phyloP scores from a whole-genome alignment of 2,329 filamentous ascomycete genomes.

The Fusarium torreyae region DNA sequence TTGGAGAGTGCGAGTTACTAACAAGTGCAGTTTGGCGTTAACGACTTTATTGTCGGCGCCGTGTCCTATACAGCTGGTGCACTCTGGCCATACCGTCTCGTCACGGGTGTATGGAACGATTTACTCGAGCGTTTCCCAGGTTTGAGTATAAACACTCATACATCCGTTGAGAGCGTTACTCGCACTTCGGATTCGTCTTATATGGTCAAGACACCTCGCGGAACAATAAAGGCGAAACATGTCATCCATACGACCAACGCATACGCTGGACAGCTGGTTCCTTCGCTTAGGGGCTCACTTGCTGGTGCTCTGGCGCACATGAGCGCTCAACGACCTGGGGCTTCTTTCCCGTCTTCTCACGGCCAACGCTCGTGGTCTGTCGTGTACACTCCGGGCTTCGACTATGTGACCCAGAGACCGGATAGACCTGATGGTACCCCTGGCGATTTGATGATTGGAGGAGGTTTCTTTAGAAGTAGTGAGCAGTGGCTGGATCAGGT shows the following conservation, averaged over 20 bases:
- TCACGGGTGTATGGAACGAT: constrained; percentile 62
- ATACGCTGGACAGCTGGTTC: constrained; percentile 66
- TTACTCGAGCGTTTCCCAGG: constrained; percentile 55
- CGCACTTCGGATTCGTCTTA: constrained; percentile 51
- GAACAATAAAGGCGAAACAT: constrained; percentile 62
- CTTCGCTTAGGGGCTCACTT: constrained; percentile 62
- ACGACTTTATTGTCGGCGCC: constrained; percentile 57
- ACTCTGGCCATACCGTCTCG: constrained; percentile 66
- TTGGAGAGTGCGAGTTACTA: background rate
- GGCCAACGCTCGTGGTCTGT: constrained; percentile 66
- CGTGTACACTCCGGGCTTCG: constrained; percentile 62
- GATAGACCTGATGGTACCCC: constrained; percentile 46
- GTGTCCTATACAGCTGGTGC: constrained; percentile 64
- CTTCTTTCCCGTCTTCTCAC: constrained; percentile 49
- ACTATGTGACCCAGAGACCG: constrained; percentile 67
- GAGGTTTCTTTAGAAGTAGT: constrained; percentile 63
- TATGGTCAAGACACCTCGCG: constrained; percentile 61
- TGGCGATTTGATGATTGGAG: constrained; percentile 69
- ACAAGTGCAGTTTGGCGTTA: constrained; percentile 55
- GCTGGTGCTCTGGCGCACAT: constrained; percentile 64
- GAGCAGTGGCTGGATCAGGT: constrained; percentile 62
- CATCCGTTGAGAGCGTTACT: constrained; percentile 53
- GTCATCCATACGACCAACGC: constrained; percentile 73
- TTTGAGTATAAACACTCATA: constrained; percentile 59
- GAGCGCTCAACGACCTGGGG: constrained; percentile 63